Evolutionary conservation across 352 stramenopile species (phyloP).

Genomic region (Globisporangium iwayamae): DNA sequence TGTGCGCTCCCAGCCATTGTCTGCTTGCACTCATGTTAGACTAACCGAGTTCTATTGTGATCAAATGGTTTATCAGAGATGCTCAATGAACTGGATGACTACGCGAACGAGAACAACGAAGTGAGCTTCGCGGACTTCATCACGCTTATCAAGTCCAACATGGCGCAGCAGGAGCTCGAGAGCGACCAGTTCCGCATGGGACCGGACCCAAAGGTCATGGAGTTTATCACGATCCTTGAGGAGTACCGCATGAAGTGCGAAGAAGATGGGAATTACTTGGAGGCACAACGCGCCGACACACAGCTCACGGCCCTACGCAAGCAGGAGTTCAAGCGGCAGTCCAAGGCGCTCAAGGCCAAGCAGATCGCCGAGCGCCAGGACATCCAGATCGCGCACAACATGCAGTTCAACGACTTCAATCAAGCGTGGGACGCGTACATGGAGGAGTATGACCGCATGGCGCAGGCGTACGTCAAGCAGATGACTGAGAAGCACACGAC

Average conservation of each 20-base stretch:
- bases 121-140: slow-evolving; percentile 72
- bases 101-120: slow-evolving; percentile 37
- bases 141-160: slow-evolving; percentile 41
- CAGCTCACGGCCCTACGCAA: slow-evolving; percentile 86
- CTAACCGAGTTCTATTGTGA: not conserved
- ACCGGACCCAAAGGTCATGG: slow-evolving; percentile 89
- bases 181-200: slow-evolving; percentile 50
- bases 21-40: not conserved
- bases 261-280: slow-evolving; percentile 92
- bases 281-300: slow-evolving; percentile 86
- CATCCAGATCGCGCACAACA: slow-evolving; percentile 94
- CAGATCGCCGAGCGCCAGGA: slow-evolving; percentile 91
- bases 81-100: slow-evolving; percentile 67
- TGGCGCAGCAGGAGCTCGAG: slow-evolving; percentile 41
- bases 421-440: slow-evolving; percentile 94
- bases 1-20: not conserved
- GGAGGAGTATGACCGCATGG: slow-evolving; percentile 94
- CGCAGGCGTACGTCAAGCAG: slow-evolving; percentile 92
- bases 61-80: slow-evolving; percentile 33
- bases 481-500: slow-evolving; percentile 90
- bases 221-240: slow-evolving; percentile 93
- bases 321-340: slow-evolving; percentile 91
- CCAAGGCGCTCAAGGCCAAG: slow-evolving; percentile 87
- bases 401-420: slow-evolving; percentile 95
- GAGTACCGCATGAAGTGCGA: slow-evolving; percentile 94